phyloP scores from a whole-genome alignment of 23 red algal genomes.

The Gracilariopsis chorda region DNA sequence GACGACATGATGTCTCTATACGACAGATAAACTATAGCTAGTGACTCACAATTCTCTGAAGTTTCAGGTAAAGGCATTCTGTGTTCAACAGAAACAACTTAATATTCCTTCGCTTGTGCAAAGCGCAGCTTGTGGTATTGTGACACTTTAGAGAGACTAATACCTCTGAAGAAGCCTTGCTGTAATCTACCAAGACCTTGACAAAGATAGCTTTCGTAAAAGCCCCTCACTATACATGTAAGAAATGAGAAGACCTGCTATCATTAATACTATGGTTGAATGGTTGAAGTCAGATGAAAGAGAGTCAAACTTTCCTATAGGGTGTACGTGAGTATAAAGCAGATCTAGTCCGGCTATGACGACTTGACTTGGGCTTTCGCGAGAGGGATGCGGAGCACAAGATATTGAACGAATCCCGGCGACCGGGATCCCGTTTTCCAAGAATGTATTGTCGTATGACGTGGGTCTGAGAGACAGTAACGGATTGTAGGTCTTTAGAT shows the following conservation, averaged over 20 bases:
- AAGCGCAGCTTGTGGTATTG: no score
- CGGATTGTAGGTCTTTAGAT: slow-evolving; percentile 5
- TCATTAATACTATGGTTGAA: slow-evolving; percentile 6
- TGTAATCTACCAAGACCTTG: slow-evolving; percentile 49
- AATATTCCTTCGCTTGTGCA: no score
- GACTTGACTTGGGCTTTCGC: slow-evolving; percentile 30
- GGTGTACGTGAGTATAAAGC: slow-evolving; percentile 9
- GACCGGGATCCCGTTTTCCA: background rate
- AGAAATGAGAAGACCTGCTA: background rate
- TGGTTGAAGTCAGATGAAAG: slow-evolving; percentile 36
- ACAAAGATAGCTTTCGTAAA: background rate
- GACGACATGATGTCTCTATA: slow-evolving; percentile 83
- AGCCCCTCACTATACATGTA: slow-evolving; percentile 20
- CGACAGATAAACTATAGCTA: background rate
- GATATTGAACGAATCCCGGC: background rate
- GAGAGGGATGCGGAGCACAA: slow-evolving; percentile 14
- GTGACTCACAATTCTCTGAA: background rate
- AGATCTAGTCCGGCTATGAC: slow-evolving; percentile 30
- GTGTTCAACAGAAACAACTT: no score
- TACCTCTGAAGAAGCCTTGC: background rate
- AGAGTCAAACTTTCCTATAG: slow-evolving; percentile 49
- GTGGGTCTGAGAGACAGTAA: slow-evolving; percentile 1
- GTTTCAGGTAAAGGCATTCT: no score
- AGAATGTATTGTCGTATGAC: background rate
- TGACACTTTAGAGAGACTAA: background rate